These are phyloP conservation scores for Penicillium roqueforti DNA, from an alignment of 495 filamentous ascomycete genomes.

Conservation along the genomic window DNA sequence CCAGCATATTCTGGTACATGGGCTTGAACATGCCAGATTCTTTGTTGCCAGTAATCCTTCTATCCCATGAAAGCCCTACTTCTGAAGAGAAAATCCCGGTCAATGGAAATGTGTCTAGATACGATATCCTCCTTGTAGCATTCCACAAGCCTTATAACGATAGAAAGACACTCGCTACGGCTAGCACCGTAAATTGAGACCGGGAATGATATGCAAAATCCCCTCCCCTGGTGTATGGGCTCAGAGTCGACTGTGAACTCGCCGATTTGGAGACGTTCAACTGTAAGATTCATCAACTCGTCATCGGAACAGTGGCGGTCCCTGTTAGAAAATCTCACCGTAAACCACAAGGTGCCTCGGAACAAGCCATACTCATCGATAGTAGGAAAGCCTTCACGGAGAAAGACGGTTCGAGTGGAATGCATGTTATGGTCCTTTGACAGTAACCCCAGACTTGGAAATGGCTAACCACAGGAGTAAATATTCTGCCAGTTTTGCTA, in stretches of 20 bases:
- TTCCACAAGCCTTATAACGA: not conserved
- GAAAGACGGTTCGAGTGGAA: not conserved
- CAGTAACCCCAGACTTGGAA: not conserved
- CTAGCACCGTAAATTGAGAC: not conserved
- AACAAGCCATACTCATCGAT: not conserved
- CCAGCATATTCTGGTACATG: not conserved
- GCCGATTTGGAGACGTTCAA: not conserved
- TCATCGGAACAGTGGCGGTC: not conserved
- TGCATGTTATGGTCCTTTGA: not conserved
- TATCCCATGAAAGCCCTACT: not conserved
- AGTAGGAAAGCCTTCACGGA: not conserved
- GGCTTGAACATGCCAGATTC: not conserved
- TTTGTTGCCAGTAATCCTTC: not conserved
- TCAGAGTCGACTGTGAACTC: not conserved
- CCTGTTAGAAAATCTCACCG: not conserved
- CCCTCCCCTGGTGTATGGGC: not conserved
- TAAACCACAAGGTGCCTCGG: not conserved
- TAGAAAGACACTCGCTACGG: not conserved
- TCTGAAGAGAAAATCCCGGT: not conserved
- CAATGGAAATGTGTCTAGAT: not conserved
- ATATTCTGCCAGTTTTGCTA: not conserved
- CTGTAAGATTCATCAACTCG: not conserved
- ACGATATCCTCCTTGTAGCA: not conserved
- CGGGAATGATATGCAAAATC: not conserved
- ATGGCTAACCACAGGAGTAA: not conserved